Base-by-base conservation (phyloP, 345 rosid species). In the Salix koriyanagi region DNA sequence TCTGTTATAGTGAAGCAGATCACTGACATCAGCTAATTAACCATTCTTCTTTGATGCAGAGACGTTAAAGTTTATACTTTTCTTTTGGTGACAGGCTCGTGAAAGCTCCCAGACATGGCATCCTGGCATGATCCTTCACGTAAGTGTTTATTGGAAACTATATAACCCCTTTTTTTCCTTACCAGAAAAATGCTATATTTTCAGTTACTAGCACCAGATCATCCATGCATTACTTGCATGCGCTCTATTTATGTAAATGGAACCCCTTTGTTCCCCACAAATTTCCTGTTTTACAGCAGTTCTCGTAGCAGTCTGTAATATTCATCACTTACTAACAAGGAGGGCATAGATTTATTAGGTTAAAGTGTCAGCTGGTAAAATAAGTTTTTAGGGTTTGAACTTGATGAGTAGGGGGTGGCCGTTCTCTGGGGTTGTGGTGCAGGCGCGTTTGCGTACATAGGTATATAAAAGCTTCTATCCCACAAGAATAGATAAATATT, bases 1-100 rank as follows among this genome's bases (percentile, higher is more conserved):
- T 42, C 36, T 73, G 41, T 69, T 68, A 41, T 26, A 75, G 71
- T 36, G 60, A 56, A 39, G 58, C 65, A 76, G 7, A 19, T 36
- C 7, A 36, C 10, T 39, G 68, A 76, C 73, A 76, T 18, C 66
- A 54, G 42, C 46, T 11, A 42, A 36, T 10, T 54, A 58, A 11
- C 56, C 5, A 48, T 36, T 16, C 46, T 21, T 65, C 14, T 7
- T 34, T 75, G 71, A 58, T 4, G 15, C 15, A 26, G 4, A 42
- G 56, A 4, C 5, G 64, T 73, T 61, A 7, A 15, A 13, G 46
- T 42, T 42, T 32, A 21, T 5, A 30, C 70, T 30, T 41, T 4
- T 48, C 28, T 50, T 64, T 48, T 65, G 76, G 70, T 19, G 15
- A 0, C 4, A 11, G 42, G 41, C 69, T 64, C 68, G 28, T 58